Evolutionary conservation across 1,284 basidiomycete species (phyloP).

Genomic region (Marasmius sp.): DNA sequence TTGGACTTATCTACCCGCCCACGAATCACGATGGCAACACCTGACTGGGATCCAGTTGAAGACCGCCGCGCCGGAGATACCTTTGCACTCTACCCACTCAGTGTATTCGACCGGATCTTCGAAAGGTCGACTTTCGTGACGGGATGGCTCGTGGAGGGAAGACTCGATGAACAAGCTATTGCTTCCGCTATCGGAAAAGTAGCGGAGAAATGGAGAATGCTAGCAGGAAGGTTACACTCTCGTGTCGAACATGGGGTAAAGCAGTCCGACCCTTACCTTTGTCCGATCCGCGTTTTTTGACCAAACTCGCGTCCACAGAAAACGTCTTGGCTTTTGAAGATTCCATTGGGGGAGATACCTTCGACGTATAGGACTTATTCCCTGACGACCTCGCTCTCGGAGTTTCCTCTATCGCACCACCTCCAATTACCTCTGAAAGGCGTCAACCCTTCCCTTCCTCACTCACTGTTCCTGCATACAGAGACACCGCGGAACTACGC

Average conservation of each 20-base stretch:
- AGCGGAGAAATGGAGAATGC: constrained; percentile 40
- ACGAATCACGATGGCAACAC: no score
- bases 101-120: constrained; percentile 23
- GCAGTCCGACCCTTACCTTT: constrained; percentile 14
- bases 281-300: neutral
- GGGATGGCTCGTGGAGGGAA: constrained; percentile 41
- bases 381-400: constrained; percentile 31
- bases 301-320: constrained; percentile 17
- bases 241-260: constrained; percentile 19
- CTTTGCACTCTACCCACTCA: constrained; percentile 19
- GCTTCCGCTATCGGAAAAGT: constrained; percentile 29
- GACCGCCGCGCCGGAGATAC: neutral
- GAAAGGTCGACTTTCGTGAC: constrained; percentile 27
- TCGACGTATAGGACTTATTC: constrained; percentile 31
- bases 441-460: constrained; percentile 27
- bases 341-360: constrained; percentile 32
- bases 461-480: constrained; percentile 33
- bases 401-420: constrained; percentile 31
- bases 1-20: no score
- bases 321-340: constrained; percentile 31
- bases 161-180: constrained; percentile 31
- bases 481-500: constrained; percentile 35
- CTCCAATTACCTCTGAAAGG: constrained; percentile 27
- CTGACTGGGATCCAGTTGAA: no score
- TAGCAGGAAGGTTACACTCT: constrained; percentile 36